A percentile compares a stretch with the other conserved stretches of the same genome.
phyloP scores from a whole-genome alignment of 257 asterid species.

The Salvia rosmarinus region DNA sequence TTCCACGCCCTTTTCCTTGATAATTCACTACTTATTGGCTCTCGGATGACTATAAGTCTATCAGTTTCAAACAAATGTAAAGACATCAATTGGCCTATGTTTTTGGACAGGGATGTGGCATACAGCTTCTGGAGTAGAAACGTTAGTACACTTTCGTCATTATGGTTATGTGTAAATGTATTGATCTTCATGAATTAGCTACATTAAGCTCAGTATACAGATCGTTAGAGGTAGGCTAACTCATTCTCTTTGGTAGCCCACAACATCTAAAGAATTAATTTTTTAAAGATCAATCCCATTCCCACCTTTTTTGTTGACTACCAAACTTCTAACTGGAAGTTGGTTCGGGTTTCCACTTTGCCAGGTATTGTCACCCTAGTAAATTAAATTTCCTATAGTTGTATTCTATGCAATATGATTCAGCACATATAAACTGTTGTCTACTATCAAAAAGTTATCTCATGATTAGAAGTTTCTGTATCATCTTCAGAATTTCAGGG shows the following conservation, averaged over 20 bases:
- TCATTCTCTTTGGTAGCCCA: neutral
- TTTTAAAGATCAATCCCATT: neutral
- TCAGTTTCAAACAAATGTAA: conserved; percentile 6
- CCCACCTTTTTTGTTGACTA: too few relatives aligned
- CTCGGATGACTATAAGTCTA: neutral
- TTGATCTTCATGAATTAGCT: neutral
- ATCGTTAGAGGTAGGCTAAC: neutral
- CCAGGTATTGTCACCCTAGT: neutral
- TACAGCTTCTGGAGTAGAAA: neutral
- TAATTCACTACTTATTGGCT: neutral
- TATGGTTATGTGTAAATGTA: neutral
- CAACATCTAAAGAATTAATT: neutral
- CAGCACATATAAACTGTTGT: neutral
- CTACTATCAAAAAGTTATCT: too few relatives aligned
- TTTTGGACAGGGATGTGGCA: neutral
- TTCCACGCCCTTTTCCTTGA: conserved; percentile 13
- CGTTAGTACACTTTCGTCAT: neutral
- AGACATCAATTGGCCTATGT: neutral
- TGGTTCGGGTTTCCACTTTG: neutral
- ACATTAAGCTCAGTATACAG: neutral
- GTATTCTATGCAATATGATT: neutral
- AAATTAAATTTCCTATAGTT: neutral
- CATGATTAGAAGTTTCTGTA: too few relatives aligned
- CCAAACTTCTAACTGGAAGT: neutral
- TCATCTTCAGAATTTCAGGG: neutral